Percentiles rank a stretch among this genome's conserved stretches.
Evolutionary conservation across 768 basidiomycete genomes (phyloP).

Genomic region (Phylloporus sp.): DNA sequence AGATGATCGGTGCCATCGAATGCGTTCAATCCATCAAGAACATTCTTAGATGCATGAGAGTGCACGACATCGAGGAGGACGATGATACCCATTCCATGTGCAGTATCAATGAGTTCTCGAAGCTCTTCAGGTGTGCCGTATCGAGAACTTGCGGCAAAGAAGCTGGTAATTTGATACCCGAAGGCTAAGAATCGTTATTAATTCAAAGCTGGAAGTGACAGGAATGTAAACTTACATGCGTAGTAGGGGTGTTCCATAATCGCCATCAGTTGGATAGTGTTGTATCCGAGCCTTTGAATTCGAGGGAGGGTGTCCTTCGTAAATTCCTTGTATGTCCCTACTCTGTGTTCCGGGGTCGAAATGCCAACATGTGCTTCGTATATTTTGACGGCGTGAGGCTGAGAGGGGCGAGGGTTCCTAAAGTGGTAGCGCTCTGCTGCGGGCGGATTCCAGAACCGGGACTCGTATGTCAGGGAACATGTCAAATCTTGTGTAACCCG

Average conservation of each 20-base stretch:
- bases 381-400: slow-evolving; percentile 67
- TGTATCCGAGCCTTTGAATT: slow-evolving; percentile 91
- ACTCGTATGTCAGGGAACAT: slow-evolving; percentile 90
- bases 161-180: slow-evolving; percentile 96
- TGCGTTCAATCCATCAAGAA: slow-evolving; percentile 89
- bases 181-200: slow-evolving; percentile 57
- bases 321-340: slow-evolving; percentile 97
- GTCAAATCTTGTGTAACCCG: slow-evolving; percentile 93
- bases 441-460: slow-evolving; percentile 98
- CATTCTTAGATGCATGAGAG: slow-evolving; percentile 97
- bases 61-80: slow-evolving; percentile 97
- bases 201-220: background rate
- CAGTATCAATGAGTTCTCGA: slow-evolving; percentile 91
- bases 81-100: slow-evolving; percentile 88
- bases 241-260: slow-evolving; percentile 98
- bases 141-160: slow-evolving; percentile 96
- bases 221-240: slow-evolving; percentile 61
- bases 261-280: slow-evolving; percentile 97
- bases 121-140: slow-evolving; percentile 95
- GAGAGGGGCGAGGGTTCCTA: slow-evolving; percentile 70
- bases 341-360: slow-evolving; percentile 79
- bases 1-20: slow-evolving; percentile 98
- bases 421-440: slow-evolving; percentile 67
- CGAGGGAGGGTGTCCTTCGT: slow-evolving; percentile 78
- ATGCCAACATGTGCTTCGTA: slow-evolving; percentile 99